phyloP scores from a whole-genome alignment of 2,329 filamentous ascomycete species.

The Capronia americana region DNA sequence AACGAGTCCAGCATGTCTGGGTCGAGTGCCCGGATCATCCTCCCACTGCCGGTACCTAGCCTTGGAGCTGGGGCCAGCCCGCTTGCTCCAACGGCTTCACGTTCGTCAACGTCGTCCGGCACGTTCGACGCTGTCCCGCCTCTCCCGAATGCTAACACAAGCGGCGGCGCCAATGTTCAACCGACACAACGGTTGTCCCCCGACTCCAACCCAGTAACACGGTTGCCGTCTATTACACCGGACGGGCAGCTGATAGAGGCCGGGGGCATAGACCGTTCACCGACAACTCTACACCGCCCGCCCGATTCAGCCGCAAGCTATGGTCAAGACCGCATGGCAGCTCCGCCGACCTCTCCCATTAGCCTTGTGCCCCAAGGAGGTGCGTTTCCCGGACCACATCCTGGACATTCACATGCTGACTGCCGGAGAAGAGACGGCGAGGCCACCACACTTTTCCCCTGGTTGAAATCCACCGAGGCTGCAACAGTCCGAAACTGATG shows the following conservation, averaged over 20 bases:
- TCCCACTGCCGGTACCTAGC: constrained; percentile 30
- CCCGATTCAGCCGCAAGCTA: constrained; percentile 16
- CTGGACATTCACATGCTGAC: constrained; percentile 29
- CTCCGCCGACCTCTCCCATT: constrained; percentile 28
- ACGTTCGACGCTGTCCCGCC: constrained; percentile 26
- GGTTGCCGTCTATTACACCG: constrained; percentile 37
- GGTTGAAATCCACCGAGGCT: constrained; percentile 25
- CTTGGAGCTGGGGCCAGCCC: constrained; percentile 20
- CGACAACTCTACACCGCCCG: constrained; percentile 14
- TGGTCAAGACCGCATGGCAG: constrained; percentile 28
- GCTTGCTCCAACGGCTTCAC: constrained; percentile 22
- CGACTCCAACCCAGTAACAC: constrained; percentile 25
- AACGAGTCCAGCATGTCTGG: constrained; percentile 23
- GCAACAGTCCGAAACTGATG: constrained; percentile 17
- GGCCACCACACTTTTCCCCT: constrained; percentile 29
- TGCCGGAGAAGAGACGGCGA: constrained; percentile 26
- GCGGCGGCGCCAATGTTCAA: constrained; percentile 12
- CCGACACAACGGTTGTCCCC: constrained; percentile 31
- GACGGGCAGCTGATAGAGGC: constrained; percentile 34
- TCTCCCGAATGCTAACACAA: constrained; percentile 12
- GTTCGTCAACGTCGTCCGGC: constrained; percentile 29
- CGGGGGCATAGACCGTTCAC: constrained; percentile 22
- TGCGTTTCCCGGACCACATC: constrained; percentile 23
- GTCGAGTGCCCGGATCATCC: constrained; percentile 27
- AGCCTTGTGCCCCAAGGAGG: constrained; percentile 31